A percentile compares a stretch with the other conserved stretches of the same genome.
phyloP scores from a whole-genome alignment of 352 stramenopile genomes.

The Pythium rhizo-oryzae region DNA sequence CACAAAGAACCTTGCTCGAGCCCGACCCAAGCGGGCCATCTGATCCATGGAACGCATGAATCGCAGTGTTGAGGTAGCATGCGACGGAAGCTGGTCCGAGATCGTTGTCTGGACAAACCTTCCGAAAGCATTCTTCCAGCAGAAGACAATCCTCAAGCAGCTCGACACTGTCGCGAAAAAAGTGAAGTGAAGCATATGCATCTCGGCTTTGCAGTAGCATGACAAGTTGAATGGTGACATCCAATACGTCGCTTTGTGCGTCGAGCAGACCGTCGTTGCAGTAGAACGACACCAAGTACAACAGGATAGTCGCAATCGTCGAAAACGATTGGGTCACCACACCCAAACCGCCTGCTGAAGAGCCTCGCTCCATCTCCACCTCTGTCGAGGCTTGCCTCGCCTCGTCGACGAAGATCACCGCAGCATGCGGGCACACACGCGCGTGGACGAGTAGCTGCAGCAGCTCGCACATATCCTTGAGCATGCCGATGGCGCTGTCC shows the following conservation, averaged over 20 bases:
- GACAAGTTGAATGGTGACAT: slow-evolving; percentile 25
- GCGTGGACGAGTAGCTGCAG: slow-evolving; percentile 30
- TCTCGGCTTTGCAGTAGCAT: slow-evolving; percentile 30
- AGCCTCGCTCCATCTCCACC: neutral
- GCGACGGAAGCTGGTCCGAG: slow-evolving; percentile 15
- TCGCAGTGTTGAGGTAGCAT: slow-evolving; percentile 36
- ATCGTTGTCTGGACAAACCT: slow-evolving; percentile 5
- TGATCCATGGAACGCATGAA: slow-evolving; percentile 33
- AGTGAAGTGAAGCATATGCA: slow-evolving; percentile 29
- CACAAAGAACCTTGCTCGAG: slow-evolving; percentile 23
- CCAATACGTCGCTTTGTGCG: slow-evolving; percentile 17
- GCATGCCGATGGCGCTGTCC: slow-evolving; percentile 16
- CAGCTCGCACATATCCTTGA: slow-evolving; percentile 30
- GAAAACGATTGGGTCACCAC: slow-evolving; percentile 24
- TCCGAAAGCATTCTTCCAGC: slow-evolving; percentile 30
- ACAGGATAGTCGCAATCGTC: slow-evolving; percentile 32
- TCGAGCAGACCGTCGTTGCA: slow-evolving; percentile 26
- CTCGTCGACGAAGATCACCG: slow-evolving; percentile 28
- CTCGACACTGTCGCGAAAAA: slow-evolving; percentile 30
- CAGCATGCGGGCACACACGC: slow-evolving; percentile 26
- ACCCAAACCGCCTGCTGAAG: neutral
- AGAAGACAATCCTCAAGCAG: slow-evolving; percentile 36
- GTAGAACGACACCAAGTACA: slow-evolving; percentile 35
- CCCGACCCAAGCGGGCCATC: slow-evolving; percentile 24
- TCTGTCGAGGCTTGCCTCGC: neutral